Conservation (phyloP, 805 yeast species). For the Candida ovalis region DNA sequence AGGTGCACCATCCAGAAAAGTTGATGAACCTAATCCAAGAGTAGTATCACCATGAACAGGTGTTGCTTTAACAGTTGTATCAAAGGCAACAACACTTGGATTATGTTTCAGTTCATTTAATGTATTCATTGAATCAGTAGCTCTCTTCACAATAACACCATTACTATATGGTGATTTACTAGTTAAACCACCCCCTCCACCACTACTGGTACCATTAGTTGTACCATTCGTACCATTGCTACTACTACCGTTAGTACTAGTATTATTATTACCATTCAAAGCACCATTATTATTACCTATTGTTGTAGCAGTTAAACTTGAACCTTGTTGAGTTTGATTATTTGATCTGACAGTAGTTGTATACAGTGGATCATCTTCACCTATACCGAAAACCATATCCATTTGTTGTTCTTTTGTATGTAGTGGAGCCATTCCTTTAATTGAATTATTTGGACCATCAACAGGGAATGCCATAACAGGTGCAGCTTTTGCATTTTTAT, state of each 20-base stretch:
- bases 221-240: neutral
- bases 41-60: constrained; percentile 86
- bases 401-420: constrained; percentile 57
- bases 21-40: constrained; percentile 85
- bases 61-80: constrained; percentile 60
- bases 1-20: constrained; percentile 95
- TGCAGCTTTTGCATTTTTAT: constrained; percentile 67
- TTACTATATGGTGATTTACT: constrained; percentile 24
- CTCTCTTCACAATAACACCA: constrained; percentile 29
- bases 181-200: constrained; percentile 10
- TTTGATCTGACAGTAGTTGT: constrained; percentile 17
- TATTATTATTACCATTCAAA: neutral
- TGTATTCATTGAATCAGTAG: constrained; percentile 22
- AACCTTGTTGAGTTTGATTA: neutral
- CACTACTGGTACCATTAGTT: constrained; percentile 2
- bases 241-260: no score
- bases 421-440: constrained; percentile 61
- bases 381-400: constrained; percentile 75
- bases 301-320: neutral
- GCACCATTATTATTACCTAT: neutral
- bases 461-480: constrained; percentile 95
- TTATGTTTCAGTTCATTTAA: constrained; percentile 40
- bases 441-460: constrained; percentile 89
- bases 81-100: constrained; percentile 60
- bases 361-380: constrained; percentile 43